A percentile compares a stretch with the other conserved stretches of the same genome.
These are phyloP conservation scores for Xylaria hypoxylon DNA, from an alignment of 2,329 filamentous ascomycete genomes.

Conservation along the genomic window DNA sequence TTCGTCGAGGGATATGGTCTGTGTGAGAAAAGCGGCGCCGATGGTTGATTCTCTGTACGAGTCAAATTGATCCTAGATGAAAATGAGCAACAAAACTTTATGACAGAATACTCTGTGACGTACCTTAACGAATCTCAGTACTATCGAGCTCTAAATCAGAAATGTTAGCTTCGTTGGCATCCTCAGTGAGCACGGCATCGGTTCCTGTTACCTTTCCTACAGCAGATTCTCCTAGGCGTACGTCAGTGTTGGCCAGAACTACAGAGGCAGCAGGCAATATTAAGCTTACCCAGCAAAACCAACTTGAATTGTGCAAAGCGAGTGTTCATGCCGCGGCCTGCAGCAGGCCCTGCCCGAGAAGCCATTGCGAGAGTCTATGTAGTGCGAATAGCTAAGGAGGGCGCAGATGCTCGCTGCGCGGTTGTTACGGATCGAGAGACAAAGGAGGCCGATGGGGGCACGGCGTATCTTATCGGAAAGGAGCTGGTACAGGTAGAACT, in stretches of 20 bases:
- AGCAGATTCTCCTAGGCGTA: constrained; percentile 85
- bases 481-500: constrained; percentile 20
- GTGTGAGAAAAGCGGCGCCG: constrained; percentile 97
- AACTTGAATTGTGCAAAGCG: constrained; percentile 99
- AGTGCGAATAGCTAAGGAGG: constrained; percentile 22
- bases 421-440: constrained; percentile 36
- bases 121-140: constrained; percentile 98
- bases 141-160: constrained; percentile 84
- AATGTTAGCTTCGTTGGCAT: constrained; percentile 39
- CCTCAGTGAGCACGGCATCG: constrained; percentile 26
- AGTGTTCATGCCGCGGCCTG: constrained; percentile 74
- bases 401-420: constrained; percentile 32
- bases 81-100: constrained; percentile 26
- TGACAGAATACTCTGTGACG: constrained; percentile 42
- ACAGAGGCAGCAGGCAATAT: constrained; percentile 19
- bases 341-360: constrained; percentile 76
- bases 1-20: constrained; percentile 98
- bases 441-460: constrained; percentile 37
- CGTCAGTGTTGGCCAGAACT: constrained; percentile 26
- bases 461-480: constrained; percentile 44
- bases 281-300: constrained; percentile 84
- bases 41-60: constrained; percentile 96
- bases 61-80: constrained; percentile 93
- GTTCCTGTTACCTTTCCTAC: constrained; percentile 85
- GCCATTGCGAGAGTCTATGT: constrained; percentile 72